A percentile compares a stretch with the other conserved stretches of the same genome.
phyloP scores from a whole-genome alignment of 345 rosid species.

The Ceriops decandra region DNA sequence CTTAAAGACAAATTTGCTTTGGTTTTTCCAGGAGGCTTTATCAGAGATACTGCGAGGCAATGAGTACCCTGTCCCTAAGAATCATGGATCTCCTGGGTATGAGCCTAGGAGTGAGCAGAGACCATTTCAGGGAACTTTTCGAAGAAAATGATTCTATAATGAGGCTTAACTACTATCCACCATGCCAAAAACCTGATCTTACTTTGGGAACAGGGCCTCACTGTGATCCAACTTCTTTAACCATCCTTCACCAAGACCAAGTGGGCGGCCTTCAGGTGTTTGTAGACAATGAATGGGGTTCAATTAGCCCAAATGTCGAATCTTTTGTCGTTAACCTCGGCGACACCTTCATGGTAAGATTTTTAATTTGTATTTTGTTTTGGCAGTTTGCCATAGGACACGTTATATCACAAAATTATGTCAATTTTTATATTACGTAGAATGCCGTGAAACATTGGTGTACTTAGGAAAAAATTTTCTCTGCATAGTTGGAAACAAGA shows the following conservation, averaged over 20 bases:
- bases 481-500: too few relatives aligned
- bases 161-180: conserved; percentile 95
- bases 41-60: conserved; percentile 78
- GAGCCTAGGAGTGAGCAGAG: conserved; percentile 59
- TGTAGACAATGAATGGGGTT: conserved; percentile 77
- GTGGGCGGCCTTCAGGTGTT: conserved; percentile 96
- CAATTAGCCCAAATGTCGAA: conserved; percentile 60
- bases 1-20: background rate
- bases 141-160: conserved; percentile 89
- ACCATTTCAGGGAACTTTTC: conserved; percentile 63
- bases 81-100: conserved; percentile 90
- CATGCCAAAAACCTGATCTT: conserved; percentile 89
- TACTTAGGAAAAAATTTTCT: too few relatives aligned
- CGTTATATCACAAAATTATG: too few relatives aligned
- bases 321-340: conserved; percentile 96
- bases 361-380: too few relatives aligned
- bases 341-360: conserved; percentile 93
- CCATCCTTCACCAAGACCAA: conserved; percentile 94
- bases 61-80: conserved; percentile 76
- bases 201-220: conserved; percentile 99
- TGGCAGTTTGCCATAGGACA: too few relatives aligned
- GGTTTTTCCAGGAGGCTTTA: conserved; percentile 48
- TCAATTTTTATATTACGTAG: too few relatives aligned
- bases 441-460: too few relatives aligned
- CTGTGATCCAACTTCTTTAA: conserved; percentile 95